Evolutionary conservation across 129 eudicot genomes (phyloP).

Genomic region (Flaveria ramosissima): DNA sequence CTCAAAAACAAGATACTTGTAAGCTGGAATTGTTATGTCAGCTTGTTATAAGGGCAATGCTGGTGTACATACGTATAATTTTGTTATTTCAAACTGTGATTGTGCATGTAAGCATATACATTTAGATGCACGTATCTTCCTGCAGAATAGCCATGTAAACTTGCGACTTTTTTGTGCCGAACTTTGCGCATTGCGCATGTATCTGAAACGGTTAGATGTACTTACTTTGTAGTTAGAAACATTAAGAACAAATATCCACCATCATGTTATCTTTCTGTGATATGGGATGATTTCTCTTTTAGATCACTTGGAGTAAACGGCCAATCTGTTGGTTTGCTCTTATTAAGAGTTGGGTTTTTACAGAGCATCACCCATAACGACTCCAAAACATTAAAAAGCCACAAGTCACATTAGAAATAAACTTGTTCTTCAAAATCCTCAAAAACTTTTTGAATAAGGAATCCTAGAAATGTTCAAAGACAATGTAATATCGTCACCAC

Average conservation of each 20-base stretch:
- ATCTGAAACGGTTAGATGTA: not conserved
- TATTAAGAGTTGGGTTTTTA: too few species aligned
- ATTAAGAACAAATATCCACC: not conserved
- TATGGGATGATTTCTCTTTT: too few species aligned
- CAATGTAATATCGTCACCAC: too few species aligned
- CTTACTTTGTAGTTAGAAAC: not conserved
- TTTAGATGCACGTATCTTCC: not conserved
- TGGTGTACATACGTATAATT: not conserved
- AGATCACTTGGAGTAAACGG: too few species aligned
- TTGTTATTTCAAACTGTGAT: not conserved
- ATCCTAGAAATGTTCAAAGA: too few species aligned
- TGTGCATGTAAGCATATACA: not conserved
- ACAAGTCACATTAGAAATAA: too few species aligned
- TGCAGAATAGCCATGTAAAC: not conserved
- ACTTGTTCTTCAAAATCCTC: too few species aligned
- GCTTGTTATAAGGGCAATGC: conserved; percentile 9
- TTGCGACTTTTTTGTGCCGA: not conserved
- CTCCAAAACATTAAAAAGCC: too few species aligned
- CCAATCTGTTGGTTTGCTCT: too few species aligned
- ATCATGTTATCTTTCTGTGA: too few species aligned
- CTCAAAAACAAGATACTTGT: not conserved
- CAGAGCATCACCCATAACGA: too few species aligned
- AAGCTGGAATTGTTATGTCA: conserved; percentile 22
- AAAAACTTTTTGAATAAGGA: too few species aligned
- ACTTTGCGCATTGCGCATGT: not conserved